These are phyloP conservation scores for Lactarius deliciosus DNA, from an alignment of 768 basidiomycete genomes.

Conservation along the genomic window DNA sequence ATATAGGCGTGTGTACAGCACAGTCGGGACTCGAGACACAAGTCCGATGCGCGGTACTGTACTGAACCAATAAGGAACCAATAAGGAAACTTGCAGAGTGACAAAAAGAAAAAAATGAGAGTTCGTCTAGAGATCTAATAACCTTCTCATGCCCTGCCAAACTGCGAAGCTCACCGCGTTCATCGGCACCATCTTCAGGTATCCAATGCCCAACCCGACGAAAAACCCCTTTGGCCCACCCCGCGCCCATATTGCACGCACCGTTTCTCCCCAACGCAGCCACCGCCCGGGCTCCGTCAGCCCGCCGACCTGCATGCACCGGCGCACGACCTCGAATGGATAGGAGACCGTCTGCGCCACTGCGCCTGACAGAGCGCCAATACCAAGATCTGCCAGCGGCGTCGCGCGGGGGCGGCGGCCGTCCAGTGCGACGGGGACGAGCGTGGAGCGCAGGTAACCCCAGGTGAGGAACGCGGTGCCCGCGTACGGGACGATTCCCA, in stretches of 20 bases:
- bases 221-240: conserved; percentile 87
- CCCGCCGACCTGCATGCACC: conserved; percentile 95
- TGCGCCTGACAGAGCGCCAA: conserved; percentile 85
- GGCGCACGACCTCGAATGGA: conserved; percentile 89
- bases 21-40: too few relatives aligned
- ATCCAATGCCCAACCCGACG: conserved; percentile 88
- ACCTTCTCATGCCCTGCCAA: conserved; percentile 79
- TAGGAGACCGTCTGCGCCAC: conserved; percentile 89
- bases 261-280: conserved; percentile 79
- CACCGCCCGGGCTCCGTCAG: conserved; percentile 73
- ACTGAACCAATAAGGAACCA: too few relatives aligned
- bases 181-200: conserved; percentile 94
- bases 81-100: too few relatives aligned
- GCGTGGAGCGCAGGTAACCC: conserved; percentile 67
- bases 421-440: conserved; percentile 48
- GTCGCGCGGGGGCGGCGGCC: conserved; percentile 33
- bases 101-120: too few relatives aligned
- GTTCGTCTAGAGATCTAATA: conserved; percentile 38
- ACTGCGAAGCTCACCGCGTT: conserved; percentile 87
- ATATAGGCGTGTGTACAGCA: too few relatives aligned
- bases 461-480: conserved; percentile 93
- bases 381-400: conserved; percentile 65
- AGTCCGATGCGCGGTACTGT: too few relatives aligned
- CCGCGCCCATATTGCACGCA: conserved; percentile 58
- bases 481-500: conserved; percentile 62